Evolutionary conservation across 305 asterid species (phyloP), one percentile per base, ranked within the genome.

Genomic region (Fraxinus angustifolia): DNA sequence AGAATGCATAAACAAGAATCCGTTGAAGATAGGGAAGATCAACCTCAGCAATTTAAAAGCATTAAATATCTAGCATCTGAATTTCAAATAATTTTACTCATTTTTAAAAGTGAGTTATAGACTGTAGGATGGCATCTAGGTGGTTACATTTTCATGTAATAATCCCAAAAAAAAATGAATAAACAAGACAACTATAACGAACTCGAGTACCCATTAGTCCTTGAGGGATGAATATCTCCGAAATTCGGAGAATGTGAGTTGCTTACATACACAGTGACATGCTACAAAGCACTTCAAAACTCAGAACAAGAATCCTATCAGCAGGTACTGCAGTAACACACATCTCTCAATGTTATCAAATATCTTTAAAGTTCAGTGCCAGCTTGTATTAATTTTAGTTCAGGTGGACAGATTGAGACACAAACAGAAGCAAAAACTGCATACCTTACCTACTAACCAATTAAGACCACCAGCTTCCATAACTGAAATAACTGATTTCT

Each of bases 401-500:
- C 68, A 62, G 62, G 78, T 11, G 62, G 70, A 77, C 71, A 71
- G 36, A 73, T 68, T 79, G 83, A 81, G 82, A 71, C 71, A 68
- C 74, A 80, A 81, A 40, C 48, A 84, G 80, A 91, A 89, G 85
- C 84, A 77, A 87, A 86, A 85, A 85, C 79, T 85, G 92, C 97
- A 89, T 92, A 93, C 95, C 97, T 91, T 94, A 96, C 99, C 98
- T 94, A 94, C 93, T 91, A 96, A 93, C 99, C 99, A 96, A 83
- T 94, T 93, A 84, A 94, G 97, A 83, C 98, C 97, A 85, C 99
- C 99, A 82, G 99, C 98, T 88, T 96, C 99, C 98, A 94, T 92
- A 75, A 96, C 90, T 40, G 97, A 94, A 81, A 92, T 89, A 87
- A 94, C 91, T 76, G 98, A 89, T 83, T 88, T 92, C 84, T 94